Percentiles rank a stretch among this genome's conserved stretches.
Evolutionary conservation across 2,329 filamentous ascomycete species (phyloP).

Genomic region (Fusarium sp.): DNA sequence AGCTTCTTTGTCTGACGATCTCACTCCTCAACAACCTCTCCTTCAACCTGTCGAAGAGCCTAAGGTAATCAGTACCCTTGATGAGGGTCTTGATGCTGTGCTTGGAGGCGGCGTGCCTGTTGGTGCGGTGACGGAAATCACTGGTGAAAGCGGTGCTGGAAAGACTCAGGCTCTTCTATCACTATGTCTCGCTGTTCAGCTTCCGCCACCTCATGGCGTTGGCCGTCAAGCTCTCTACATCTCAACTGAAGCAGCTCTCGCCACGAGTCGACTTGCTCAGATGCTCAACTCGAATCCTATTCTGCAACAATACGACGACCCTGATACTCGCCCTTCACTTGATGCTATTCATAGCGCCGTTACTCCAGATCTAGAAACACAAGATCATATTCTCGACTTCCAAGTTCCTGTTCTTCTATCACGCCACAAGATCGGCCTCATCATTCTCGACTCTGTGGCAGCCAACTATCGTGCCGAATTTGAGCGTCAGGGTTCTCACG

Average conservation of each 20-base stretch:
- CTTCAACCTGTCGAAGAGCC: constrained; percentile 13
- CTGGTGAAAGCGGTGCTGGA: constrained; percentile 92
- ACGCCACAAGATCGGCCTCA: constrained; percentile 80
- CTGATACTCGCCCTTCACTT: constrained; percentile 67
- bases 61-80: constrained; percentile 79
- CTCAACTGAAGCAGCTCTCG: constrained; percentile 88
- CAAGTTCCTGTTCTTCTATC: constrained; percentile 89
- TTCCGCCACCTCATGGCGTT: constrained; percentile 78
- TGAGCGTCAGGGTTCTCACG: constrained; percentile 66
- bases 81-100: constrained; percentile 74
- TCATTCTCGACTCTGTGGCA: constrained; percentile 91
- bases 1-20: constrained; percentile 73
- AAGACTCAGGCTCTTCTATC: constrained; percentile 95
- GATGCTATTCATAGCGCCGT: constrained; percentile 83
- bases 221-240: constrained; percentile 87
- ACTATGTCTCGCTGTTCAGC: constrained; percentile 85
- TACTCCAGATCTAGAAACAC: constrained; percentile 90
- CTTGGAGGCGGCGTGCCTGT: constrained; percentile 84
- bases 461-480: constrained; percentile 97
- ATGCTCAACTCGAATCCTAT: constrained; percentile 76
- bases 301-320: constrained; percentile 56
- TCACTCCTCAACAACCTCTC: constrained; percentile 51
- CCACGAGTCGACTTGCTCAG: constrained; percentile 84
- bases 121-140: constrained; percentile 87
- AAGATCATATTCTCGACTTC: constrained; percentile 94